Base-by-base conservation (phyloP, 306 rosid species). In the Quercus cerris region DNA sequence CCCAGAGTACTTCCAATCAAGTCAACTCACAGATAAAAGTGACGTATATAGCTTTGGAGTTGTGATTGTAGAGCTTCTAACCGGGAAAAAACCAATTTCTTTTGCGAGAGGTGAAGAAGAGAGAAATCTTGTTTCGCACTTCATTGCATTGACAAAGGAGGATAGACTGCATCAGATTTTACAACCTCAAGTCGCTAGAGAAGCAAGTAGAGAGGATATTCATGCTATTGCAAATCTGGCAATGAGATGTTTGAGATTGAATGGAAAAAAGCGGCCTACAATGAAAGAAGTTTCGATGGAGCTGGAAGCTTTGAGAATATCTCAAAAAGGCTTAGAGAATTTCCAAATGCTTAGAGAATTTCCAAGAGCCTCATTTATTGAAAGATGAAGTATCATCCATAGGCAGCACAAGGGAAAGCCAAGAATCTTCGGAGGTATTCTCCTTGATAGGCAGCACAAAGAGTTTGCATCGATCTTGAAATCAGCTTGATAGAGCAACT, bases 11-110 rank as follows among this genome's bases (percentile, higher is more conserved):
- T 66, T 64, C 71, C 73, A 56, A 13, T 66, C 73, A 9, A 77
- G 56, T 7, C 64, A 66, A 89, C 85, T 85, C 71, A 85, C 94
- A 1, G 90, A 89, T 18, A 91, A 78, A 30, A 81, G 85, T 20
- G 88, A 85, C 13, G 85, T 81, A 1, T 85, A 81, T 12, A 81
- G 92, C 74, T 91, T 88, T 44, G 97, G 78, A 14, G 77, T 74
- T 74, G 25, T 74, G 15, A n/a, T 75, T 25, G 72, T 75, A 17
- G 79, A 75, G 71, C 72, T 75, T 19, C 18, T 75, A 8, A 75
- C 79, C 0, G 69, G 59, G 25, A 19, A 76, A 76, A 35, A 46
- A 19, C 72, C 79, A 27, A 52, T 76, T 18, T 76, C 79, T 41
- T 44, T 14, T 75, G 72, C 71, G 14, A 15, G 70, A 62, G 38